A percentile compares a stretch with the other conserved stretches of the same genome.
phyloP scores from a whole-genome alignment of 345 rosid species.

The Euphorbia peplus region DNA sequence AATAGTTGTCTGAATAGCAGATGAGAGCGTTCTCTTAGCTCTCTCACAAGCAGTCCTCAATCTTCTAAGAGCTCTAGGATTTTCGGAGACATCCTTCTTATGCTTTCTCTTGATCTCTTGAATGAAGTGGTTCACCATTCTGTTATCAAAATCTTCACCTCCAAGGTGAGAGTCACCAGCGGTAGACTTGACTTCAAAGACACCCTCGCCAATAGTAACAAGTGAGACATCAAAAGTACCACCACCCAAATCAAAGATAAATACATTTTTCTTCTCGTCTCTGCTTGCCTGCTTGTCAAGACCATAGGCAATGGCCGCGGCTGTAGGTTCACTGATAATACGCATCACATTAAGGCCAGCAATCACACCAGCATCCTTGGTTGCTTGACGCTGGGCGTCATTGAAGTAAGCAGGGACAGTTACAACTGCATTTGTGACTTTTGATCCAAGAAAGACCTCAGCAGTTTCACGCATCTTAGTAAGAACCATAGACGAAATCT shows the following conservation, averaged over 20 bases:
- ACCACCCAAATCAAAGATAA: slow-evolving; percentile 18
- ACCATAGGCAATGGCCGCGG: slow-evolving; percentile 18
- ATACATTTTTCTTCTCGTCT: slow-evolving; percentile 14
- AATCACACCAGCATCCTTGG: background rate
- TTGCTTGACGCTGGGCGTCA: background rate
- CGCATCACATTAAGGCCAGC: slow-evolving; percentile 8
- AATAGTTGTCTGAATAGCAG: slow-evolving; percentile 19
- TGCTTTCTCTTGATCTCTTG: slow-evolving; percentile 18
- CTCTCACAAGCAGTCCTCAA: slow-evolving; percentile 28
- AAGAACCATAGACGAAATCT: background rate
- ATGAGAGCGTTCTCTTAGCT: slow-evolving; percentile 26
- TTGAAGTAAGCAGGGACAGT: background rate
- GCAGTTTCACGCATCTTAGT: background rate
- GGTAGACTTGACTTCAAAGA: slow-evolving; percentile 15
- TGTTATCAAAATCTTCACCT: slow-evolving; percentile 19
- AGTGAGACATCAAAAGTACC: slow-evolving; percentile 16
- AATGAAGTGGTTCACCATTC: slow-evolving; percentile 24
- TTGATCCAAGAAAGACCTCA: background rate
- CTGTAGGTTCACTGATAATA: slow-evolving; percentile 17
- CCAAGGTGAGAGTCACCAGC: slow-evolving; percentile 18
- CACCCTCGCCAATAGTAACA: slow-evolving; percentile 11
- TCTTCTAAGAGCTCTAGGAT: slow-evolving; percentile 24
- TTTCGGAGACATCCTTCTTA: slow-evolving; percentile 16
- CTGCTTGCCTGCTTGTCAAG: slow-evolving; percentile 11
- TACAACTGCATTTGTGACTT: background rate